Conservation (phyloP, 2,329 filamentous ascomycete genomes). For the Fusarium annulatum region DNA sequence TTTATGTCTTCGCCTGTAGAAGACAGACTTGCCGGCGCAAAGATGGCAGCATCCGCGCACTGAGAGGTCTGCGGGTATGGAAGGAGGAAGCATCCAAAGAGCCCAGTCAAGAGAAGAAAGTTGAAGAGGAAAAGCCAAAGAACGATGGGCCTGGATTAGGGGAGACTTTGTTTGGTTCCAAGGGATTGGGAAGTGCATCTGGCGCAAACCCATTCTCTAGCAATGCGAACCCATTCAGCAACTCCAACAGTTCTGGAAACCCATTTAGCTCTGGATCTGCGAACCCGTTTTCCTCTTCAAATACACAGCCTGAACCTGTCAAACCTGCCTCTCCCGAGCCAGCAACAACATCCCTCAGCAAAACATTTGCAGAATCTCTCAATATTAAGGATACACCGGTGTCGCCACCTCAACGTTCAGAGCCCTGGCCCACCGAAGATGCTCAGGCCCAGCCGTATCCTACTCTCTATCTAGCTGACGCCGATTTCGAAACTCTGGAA, state of each 20-base stretch:
- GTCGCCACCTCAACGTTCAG: constrained; percentile 54
- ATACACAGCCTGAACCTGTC: constrained; percentile 42
- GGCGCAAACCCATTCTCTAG: constrained; percentile 71
- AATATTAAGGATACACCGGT: constrained; percentile 71
- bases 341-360: constrained; percentile 56
- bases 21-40: constrained; percentile 83
- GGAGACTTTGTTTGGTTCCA: constrained; percentile 76
- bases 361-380: constrained; percentile 79
- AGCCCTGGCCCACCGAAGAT: constrained; percentile 80
- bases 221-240: constrained; percentile 61
- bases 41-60: constrained; percentile 80
- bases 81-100: constrained; percentile 50
- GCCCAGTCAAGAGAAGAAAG: constrained; percentile 46
- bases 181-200: constrained; percentile 54
- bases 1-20: constrained; percentile 88
- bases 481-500: constrained; percentile 90
- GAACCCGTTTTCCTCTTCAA: constrained; percentile 51
- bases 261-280: constrained; percentile 46
- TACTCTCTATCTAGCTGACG: constrained; percentile 82
- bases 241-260: constrained; percentile 47
- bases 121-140: constrained; percentile 50
- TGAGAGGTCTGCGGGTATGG: constrained; percentile 74
- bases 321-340: constrained; percentile 48
- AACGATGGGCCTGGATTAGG: constrained; percentile 64
- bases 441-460: constrained; percentile 79